Evolutionary conservation across 495 filamentous ascomycete genomes (phyloP).

Genomic region (Hypoxylon fragiforme): DNA sequence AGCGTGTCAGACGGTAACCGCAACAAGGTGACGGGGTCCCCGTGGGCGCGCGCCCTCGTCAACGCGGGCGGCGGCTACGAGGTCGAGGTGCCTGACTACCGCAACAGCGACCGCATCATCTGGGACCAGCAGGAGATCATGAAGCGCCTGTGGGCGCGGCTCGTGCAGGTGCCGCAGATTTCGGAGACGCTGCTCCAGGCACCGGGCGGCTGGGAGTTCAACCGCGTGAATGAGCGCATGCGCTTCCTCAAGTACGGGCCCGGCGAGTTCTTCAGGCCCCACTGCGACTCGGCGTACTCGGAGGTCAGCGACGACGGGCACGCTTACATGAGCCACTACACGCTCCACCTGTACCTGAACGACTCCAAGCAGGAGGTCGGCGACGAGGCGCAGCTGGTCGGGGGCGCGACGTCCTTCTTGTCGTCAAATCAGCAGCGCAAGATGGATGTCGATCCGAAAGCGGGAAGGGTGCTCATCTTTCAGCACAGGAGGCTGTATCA

Average conservation of each 20-base stretch:
- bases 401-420: constrained; percentile 73
- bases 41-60: constrained; percentile 68
- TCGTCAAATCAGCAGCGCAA: constrained; percentile 49
- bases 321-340: constrained; percentile 64
- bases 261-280: constrained; percentile 78
- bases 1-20: constrained; percentile 38
- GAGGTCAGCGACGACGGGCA: constrained; percentile 55
- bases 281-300: constrained; percentile 72
- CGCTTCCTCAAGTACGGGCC: constrained; percentile 77
- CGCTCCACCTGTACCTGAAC: constrained; percentile 84
- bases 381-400: constrained; percentile 47
- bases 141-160: constrained; percentile 62
- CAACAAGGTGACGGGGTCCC: constrained; percentile 23
- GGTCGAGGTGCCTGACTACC: constrained; percentile 55
- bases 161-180: constrained; percentile 37
- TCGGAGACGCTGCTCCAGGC: constrained; percentile 28
- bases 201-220: constrained; percentile 50
- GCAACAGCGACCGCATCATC: constrained; percentile 76
- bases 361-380: constrained; percentile 45
- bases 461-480: constrained; percentile 76
- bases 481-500: constrained; percentile 73
- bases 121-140: constrained; percentile 67
- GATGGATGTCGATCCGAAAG: constrained; percentile 69
- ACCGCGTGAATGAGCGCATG: constrained; percentile 75
- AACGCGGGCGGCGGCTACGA: constrained; percentile 68